A percentile compares a stretch with the other conserved stretches of the same genome.
These are phyloP conservation scores for Protea cynaroides DNA, from an alignment of 164 flowering plant species.

Conservation along the genomic window DNA sequence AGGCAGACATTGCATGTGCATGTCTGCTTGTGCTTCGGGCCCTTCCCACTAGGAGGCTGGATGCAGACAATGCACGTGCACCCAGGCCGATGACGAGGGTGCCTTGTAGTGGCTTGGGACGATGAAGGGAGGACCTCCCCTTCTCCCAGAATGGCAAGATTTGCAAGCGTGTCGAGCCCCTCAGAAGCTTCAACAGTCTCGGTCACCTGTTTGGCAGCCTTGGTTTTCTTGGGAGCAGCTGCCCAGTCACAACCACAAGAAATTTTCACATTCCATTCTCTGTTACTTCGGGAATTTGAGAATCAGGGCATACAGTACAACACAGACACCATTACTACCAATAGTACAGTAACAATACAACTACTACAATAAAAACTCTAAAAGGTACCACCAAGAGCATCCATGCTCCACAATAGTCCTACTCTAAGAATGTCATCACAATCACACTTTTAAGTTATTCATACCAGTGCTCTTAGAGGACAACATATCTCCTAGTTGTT, in stretches of 20 bases:
- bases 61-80: slow-evolving; percentile 96
- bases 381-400: neutral
- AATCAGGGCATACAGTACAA: neutral
- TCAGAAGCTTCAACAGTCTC: slow-evolving; percentile 47
- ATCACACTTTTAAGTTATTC: slow-evolving; percentile 4
- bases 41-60: slow-evolving; percentile 92
- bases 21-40: slow-evolving; percentile 66
- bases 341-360: too few species aligned
- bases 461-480: slow-evolving; percentile 35
- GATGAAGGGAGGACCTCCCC: slow-evolving; percentile 41
- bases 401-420: too few species aligned
- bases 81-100: slow-evolving; percentile 87
- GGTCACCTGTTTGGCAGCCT: slow-evolving; percentile 31
- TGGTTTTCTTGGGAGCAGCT: slow-evolving; percentile 43
- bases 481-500: slow-evolving; percentile 45
- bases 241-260: slow-evolving; percentile 14
- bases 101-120: slow-evolving; percentile 62
- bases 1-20: slow-evolving; percentile 78
- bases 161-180: slow-evolving; percentile 72
- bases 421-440: neutral
- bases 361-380: neutral
- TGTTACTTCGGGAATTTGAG: neutral
- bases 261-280: too few species aligned
- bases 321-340: neutral
- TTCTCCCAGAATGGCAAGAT: slow-evolving; percentile 60